Conservation (phyloP, 1,284 basidiomycete species). For the Rhodotorula glutinis region DNA sequence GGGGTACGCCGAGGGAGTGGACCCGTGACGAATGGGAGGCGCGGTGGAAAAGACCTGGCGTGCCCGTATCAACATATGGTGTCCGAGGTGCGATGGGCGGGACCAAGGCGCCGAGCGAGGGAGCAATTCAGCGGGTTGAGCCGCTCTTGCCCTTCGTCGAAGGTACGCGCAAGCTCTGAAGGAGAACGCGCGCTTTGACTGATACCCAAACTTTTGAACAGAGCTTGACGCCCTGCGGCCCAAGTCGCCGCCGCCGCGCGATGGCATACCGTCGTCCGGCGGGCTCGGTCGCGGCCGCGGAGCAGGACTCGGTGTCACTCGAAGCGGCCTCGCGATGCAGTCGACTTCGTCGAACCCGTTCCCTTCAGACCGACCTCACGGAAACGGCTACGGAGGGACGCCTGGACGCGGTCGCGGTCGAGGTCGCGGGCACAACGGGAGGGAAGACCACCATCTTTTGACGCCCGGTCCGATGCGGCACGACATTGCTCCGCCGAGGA, state of each 20-base stretch:
- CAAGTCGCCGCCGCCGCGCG: conserved; percentile 65
- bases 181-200: too few species aligned
- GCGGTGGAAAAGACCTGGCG: conserved; percentile 9
- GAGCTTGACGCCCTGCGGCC: conserved; percentile 83
- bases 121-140: not conserved
- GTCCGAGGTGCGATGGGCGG: not conserved
- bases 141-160: conserved; percentile 24
- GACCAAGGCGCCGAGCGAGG: conserved; percentile 43
- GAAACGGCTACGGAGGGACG: not conserved
- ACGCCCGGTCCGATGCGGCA: not conserved
- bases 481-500: not conserved
- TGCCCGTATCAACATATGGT: not conserved
- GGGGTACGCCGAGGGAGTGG: conserved; percentile 14
- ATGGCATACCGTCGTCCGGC: conserved; percentile 44
- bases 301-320: conserved; percentile 40
- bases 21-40: conserved; percentile 50
- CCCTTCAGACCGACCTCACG: not conserved
- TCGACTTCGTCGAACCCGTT: not conserved
- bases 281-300: conserved; percentile 44
- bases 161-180: conserved; percentile 62
- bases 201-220: too few species aligned
- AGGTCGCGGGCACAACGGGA: not conserved
- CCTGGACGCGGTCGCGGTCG: not conserved
- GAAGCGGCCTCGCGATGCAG: conserved; percentile 16
- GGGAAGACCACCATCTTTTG: not conserved